Evolutionary conservation across 2,329 filamentous ascomycete genomes (phyloP).

Genomic region (Hypoxylon sp.): DNA sequence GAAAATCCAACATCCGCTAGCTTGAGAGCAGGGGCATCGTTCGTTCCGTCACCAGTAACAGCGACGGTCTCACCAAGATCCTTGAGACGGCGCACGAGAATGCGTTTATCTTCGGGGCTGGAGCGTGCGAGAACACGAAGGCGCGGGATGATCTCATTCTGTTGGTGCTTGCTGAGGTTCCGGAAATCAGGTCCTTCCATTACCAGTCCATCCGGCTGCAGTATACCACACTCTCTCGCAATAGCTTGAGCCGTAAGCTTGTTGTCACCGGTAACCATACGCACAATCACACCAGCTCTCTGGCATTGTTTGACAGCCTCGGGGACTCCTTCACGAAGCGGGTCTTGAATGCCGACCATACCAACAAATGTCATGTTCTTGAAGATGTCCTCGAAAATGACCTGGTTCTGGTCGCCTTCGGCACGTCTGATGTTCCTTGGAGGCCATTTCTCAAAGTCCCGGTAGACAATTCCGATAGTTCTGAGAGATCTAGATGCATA

Average conservation of each 20-base stretch:
- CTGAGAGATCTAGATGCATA: slow-evolving; percentile 84
- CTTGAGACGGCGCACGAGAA: slow-evolving; percentile 75
- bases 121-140: slow-evolving; percentile 78
- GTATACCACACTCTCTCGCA: slow-evolving; percentile 79
- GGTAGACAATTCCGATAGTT: slow-evolving; percentile 85
- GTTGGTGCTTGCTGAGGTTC: slow-evolving; percentile 71
- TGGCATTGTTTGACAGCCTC: slow-evolving; percentile 79
- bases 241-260: slow-evolving; percentile 81
- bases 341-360: slow-evolving; percentile 83
- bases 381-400: slow-evolving; percentile 73
- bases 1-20: slow-evolving; percentile 85
- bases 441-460: slow-evolving; percentile 86
- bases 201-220: slow-evolving; percentile 71
- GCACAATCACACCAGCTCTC: slow-evolving; percentile 78
- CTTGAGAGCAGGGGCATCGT: slow-evolving; percentile 83
- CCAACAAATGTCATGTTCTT: slow-evolving; percentile 72
- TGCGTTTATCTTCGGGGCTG: slow-evolving; percentile 79
- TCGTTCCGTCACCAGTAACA: slow-evolving; percentile 84
- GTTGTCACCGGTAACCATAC: slow-evolving; percentile 89
- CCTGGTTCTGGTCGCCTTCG: slow-evolving; percentile 66
- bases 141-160: slow-evolving; percentile 72
- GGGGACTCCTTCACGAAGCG: slow-evolving; percentile 76
- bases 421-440: slow-evolving; percentile 66
- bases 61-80: slow-evolving; percentile 80
- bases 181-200: slow-evolving; percentile 84